These are phyloP conservation scores for Heterococcus sp. DNA, from an alignment of 108 stramenopile species.

Conservation along the genomic window DNA sequence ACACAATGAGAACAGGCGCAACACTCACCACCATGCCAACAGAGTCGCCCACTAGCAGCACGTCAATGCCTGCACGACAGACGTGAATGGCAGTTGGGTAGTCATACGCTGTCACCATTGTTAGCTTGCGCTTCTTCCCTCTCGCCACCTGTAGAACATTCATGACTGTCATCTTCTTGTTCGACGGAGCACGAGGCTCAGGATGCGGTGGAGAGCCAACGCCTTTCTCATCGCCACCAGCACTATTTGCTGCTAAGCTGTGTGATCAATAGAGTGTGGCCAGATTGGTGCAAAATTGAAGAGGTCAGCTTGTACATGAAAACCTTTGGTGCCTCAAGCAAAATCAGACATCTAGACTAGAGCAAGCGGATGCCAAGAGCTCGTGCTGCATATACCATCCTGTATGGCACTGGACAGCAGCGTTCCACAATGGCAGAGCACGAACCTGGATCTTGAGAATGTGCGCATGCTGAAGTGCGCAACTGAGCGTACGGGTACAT, in stretches of 20 bases:
- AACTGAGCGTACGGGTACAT: no score
- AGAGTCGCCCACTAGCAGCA: slow-evolving; percentile 68
- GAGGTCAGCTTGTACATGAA: no score
- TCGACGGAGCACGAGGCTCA: not conserved
- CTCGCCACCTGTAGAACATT: slow-evolving; percentile 40
- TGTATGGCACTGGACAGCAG: no score
- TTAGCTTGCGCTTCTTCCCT: slow-evolving; percentile 45
- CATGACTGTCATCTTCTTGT: slow-evolving; percentile 40
- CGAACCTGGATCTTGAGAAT: no score
- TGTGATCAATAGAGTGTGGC: no score
- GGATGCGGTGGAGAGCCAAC: not conserved
- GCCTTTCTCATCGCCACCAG: not conserved
- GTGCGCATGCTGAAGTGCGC: no score
- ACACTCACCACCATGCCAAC: slow-evolving; percentile 47
- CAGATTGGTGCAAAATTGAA: no score
- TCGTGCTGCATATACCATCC: no score
- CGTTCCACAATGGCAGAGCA: no score
- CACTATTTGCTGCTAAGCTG: not conserved
- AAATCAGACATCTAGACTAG: no score
- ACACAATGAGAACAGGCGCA: not conserved
- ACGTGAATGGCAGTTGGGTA: slow-evolving; percentile 95
- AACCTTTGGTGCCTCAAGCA: no score
- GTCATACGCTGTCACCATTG: slow-evolving; percentile 88
- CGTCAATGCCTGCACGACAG: slow-evolving; percentile 88
- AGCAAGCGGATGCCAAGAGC: no score